phyloP scores from a whole-genome alignment of 2,329 filamentous ascomycete species.

The Pestalotiopsis sp. region DNA sequence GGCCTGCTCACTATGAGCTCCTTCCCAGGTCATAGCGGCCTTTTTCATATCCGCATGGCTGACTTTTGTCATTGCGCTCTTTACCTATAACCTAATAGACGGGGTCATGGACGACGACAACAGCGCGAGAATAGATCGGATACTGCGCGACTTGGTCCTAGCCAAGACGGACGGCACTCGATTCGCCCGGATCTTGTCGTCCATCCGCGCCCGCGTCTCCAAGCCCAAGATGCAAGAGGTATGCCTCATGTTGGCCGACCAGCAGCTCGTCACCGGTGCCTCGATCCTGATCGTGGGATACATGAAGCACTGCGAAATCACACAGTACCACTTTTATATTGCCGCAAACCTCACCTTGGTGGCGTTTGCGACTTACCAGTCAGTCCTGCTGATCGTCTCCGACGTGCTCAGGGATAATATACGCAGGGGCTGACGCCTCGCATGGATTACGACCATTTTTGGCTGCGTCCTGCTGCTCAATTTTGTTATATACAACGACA shows the following conservation, averaged over 20 bases:
- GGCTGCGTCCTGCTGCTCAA: conserved; percentile 5
- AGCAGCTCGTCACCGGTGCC: conserved; percentile 16
- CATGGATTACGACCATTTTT: conserved; percentile 6
- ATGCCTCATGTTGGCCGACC: conserved; percentile 15
- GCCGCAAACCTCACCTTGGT: conserved; percentile 1
- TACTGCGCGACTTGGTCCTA: neutral
- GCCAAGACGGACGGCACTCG: neutral
- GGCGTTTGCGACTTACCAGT: conserved; percentile 8
- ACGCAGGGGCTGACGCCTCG: conserved; percentile 1
- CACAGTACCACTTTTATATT: conserved; percentile 16
- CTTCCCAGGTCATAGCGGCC: neutral
- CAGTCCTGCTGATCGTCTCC: conserved; percentile 6
- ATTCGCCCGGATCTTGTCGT: neutral
- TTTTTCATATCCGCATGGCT: neutral
- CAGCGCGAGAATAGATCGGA: neutral
- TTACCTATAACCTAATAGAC: neutral
- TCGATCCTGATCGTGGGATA: conserved; percentile 16
- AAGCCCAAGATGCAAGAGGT: neutral
- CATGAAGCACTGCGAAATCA: conserved; percentile 19
- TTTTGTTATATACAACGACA: conserved; percentile 9
- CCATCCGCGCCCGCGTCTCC: neutral
- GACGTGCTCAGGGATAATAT: neutral
- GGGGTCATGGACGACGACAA: neutral
- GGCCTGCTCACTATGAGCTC: neutral
- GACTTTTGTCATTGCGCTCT: neutral